Evolutionary conservation across 2,329 filamentous ascomycete genomes (phyloP).

Genomic region (Colletotrichum horii): DNA sequence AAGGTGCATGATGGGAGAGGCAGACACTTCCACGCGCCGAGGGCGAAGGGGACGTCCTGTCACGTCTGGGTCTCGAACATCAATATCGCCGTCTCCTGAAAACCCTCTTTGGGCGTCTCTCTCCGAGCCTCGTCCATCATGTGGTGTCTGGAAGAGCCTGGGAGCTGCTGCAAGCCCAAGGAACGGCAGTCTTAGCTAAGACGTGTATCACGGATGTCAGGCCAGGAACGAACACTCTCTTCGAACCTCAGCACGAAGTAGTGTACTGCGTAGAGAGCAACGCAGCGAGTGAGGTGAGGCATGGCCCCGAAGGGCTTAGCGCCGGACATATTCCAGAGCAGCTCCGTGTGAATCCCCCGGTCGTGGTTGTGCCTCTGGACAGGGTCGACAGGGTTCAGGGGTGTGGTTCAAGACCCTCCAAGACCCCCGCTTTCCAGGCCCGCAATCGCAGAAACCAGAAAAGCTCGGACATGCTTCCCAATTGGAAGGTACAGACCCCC

Average conservation of each 20-base stretch:
- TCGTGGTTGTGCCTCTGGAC: neutral
- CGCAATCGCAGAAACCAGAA: constrained; percentile 8
- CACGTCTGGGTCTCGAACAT: neutral
- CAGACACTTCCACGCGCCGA: neutral
- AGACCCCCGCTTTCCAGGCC: neutral
- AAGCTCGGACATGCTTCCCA: constrained; percentile 23
- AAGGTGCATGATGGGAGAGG: neutral
- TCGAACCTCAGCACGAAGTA: neutral
- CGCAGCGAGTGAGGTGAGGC: neutral
- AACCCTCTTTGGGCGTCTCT: neutral
- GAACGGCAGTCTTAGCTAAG: constrained; percentile 9
- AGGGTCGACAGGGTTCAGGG: neutral
- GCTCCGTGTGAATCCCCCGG: constrained; percentile 17
- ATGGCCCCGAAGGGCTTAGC: neutral
- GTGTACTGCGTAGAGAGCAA: neutral
- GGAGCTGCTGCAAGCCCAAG: neutral
- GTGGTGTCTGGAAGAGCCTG: neutral
- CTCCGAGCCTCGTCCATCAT: neutral
- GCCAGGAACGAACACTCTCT: constrained; percentile 1
- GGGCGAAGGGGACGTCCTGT: neutral
- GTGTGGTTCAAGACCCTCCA: neutral
- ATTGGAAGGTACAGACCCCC: constrained; percentile 19
- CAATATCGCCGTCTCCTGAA: neutral
- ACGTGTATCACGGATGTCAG: constrained; percentile 14
- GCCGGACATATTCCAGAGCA: constrained; percentile 14